Evolutionary conservation across 176 grass and related monocot genomes (phyloP), one percentile per base, ranked within the genome.

Genomic region (Triticum turgidum): DNA sequence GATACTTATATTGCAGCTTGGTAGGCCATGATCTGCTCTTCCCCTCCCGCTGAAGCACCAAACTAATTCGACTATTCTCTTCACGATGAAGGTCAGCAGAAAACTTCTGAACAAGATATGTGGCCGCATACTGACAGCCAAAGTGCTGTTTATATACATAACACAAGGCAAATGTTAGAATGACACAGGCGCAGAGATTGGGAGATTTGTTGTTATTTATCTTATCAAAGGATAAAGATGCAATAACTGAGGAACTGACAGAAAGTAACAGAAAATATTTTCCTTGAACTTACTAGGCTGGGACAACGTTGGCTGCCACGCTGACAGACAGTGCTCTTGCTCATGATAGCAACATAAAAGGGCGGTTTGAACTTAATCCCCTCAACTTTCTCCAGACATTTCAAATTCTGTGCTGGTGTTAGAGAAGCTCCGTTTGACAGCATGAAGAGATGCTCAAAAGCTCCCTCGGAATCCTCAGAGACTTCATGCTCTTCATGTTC

Each of bases 301-400:
- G 20, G 7, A n/a, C 0, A 8, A 7, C 4, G 11, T 49, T 56
- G 52, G 15, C 52, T 15, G 13, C 17, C 54, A 58, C 5, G 6
- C 15, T 56, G 51, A 18, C 4, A 17, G 0, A 37, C 44, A 51
- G 32, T 79, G 54, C 61, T 69, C 15, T 84, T 89, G 35, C 78
- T 79, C 87, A 89, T 65, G 63, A 80, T 38, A 6, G 82, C 41
- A 6, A 84, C 87, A 56, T 79, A 89, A 80, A 89, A 6, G 30
- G 87, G 76, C 17, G 39, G 6, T 80, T 84, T 7, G 3, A 76
- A 80, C 14, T 37, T 39, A 17, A 84, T 84, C 20, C 58, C 37
- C 65, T 54, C 12, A 41, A 80, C 76, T 84, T 37, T 63, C 54
- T 84, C 27, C 29, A 84, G 21, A 7, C 73, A 58, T 9, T 38